Conservation (phyloP, 768 basidiomycete species). For the Cystobasidium onofrii region DNA sequence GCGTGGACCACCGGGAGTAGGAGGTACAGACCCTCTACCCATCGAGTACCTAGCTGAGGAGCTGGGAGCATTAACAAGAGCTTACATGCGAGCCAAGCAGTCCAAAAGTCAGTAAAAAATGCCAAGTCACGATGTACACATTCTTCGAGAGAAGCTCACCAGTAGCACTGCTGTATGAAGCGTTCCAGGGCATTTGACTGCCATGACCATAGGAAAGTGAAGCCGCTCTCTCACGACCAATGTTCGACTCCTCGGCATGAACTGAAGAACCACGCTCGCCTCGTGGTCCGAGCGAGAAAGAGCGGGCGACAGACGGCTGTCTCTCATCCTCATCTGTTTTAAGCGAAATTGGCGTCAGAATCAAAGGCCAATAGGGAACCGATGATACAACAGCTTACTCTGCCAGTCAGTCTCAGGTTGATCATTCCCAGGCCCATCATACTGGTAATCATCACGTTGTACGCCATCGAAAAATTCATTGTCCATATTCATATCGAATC, state of each 20-base stretch:
- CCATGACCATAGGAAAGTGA: background rate
- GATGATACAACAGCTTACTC: conserved; percentile 5
- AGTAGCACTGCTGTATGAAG: background rate
- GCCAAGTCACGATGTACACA: no score
- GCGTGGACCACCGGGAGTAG: background rate
- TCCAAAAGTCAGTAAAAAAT: no score
- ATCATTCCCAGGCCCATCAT: background rate
- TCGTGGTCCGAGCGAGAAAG: background rate
- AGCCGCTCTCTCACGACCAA: conserved; percentile 9
- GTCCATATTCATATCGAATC: background rate
- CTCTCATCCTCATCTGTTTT: background rate
- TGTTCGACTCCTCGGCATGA: background rate
- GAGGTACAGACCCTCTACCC: background rate
- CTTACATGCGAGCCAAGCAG: no score
- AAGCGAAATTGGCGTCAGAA: background rate
- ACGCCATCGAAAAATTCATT: background rate
- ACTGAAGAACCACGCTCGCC: background rate
- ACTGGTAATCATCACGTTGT: background rate
- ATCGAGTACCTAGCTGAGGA: background rate
- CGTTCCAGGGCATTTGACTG: conserved; percentile 23
- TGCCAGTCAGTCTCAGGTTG: background rate
- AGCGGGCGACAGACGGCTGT: background rate
- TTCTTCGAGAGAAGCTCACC: no score
- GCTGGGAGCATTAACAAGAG: background rate
- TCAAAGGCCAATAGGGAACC: background rate